Base-by-base conservation (phyloP, 2,329 filamentous ascomycete species). In the Madurella fahalii region DNA sequence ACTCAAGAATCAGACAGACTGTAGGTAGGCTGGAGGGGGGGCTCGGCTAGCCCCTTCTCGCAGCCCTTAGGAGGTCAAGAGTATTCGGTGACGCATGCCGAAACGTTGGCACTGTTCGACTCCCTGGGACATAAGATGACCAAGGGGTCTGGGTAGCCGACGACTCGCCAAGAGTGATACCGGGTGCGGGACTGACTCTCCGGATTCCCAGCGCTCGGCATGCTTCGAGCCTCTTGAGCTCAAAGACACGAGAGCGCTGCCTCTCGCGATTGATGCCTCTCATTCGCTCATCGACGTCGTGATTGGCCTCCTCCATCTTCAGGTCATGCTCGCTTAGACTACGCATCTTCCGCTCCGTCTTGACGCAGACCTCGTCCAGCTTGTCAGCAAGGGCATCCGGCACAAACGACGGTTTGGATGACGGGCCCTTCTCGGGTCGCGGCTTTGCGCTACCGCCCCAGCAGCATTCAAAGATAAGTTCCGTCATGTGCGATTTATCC, bases 401-500 rank as follows among this genome's bases (percentile, higher is more conserved):
- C 1, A 76, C 75, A 7, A 77, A 52, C 50, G 69, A 60, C 7
- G 72, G 62, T 1, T 50, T 45, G 9, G 40, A 30, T n/a, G 25
- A 17, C 25, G 44, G 40, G 34, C 60, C 60, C 11, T 40, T 40
- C 34, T 39, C 5, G 16, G 61, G 67, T 13, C 79, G 73, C 1
- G 69, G 60, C 43, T 63, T 65, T 5, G 78, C 73, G 5, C 82
- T 83, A 13, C 76, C 80, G 50, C 80, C 80, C 76, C 81, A 84
- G 51, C 70, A 73, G 67, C 81, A 84, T 40, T 72, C 73, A 62
- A 84, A 83, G 9, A 67, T 64, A 9, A 84, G 68, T 53, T 73
- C 62, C 11, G 61, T 59, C 52, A 41, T 77, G 4, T 73, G 70
- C 37, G 66, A 68, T 44, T 64, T 64, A 42, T 74, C 71, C 5